Percentiles rank a stretch among this genome's conserved stretches.
These are phyloP conservation scores for Ophiognomonia clavigignenti-juglandacearum DNA, from an alignment of 2,329 filamentous ascomycete genomes.

Conservation along the genomic window DNA sequence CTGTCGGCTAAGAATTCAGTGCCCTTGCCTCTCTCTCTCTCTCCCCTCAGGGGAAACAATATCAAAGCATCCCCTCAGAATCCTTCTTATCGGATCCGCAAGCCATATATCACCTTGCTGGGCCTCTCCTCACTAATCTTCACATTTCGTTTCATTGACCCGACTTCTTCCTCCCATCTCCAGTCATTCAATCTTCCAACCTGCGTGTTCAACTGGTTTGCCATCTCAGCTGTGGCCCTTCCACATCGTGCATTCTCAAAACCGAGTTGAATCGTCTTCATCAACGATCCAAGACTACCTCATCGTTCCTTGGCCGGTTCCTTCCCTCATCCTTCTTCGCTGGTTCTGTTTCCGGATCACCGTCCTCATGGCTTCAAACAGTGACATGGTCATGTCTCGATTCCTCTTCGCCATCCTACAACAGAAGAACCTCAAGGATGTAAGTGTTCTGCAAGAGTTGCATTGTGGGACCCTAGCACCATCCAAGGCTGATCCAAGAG, in stretches of 20 bases:
- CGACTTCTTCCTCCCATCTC: constrained; percentile 21
- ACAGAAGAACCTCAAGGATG: constrained; percentile 57
- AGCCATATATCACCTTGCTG: constrained; percentile 32
- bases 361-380: constrained; percentile 46
- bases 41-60: neutral
- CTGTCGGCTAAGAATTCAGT: constrained; percentile 1
- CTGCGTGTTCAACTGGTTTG: too few relatives aligned
- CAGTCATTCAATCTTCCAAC: too few relatives aligned
- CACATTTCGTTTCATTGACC: constrained; percentile 32
- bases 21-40: constrained; percentile 2
- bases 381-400: constrained; percentile 52
- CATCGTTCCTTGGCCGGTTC: too few relatives aligned
- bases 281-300: constrained; percentile 16
- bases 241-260: too few relatives aligned
- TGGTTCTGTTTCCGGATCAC: constrained; percentile 4
- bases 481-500: constrained; percentile 15
- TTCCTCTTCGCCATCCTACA: constrained; percentile 56
- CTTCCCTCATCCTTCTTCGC: neutral
- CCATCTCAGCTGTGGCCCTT: too few relatives aligned
- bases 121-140: constrained; percentile 36
- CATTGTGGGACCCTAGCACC: neutral
- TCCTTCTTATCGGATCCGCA: constrained; percentile 14
- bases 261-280: too few relatives aligned
- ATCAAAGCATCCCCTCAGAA: constrained; percentile 10
- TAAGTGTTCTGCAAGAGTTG: constrained; percentile 30